Conservation (phyloP, 2,329 filamentous ascomycete species). For the Penicillium glabrum region DNA sequence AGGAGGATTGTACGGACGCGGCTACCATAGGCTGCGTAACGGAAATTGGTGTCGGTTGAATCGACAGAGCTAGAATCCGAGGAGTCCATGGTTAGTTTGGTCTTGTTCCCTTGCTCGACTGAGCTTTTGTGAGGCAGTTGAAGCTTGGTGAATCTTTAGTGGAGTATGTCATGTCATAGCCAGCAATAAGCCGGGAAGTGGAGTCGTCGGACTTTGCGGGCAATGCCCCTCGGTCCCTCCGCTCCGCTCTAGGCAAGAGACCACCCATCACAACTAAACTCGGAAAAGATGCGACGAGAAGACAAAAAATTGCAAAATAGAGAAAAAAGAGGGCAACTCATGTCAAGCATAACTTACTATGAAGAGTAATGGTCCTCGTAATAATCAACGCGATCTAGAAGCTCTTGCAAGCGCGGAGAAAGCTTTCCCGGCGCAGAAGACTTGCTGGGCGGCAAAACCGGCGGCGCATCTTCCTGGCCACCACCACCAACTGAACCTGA, state of each 20-base stretch:
- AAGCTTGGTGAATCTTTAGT: background rate
- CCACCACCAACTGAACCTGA: background rate
- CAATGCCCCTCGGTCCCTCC: background rate
- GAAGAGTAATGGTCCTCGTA: conserved; percentile 77
- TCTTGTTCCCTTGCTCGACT: background rate
- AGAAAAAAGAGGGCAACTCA: background rate
- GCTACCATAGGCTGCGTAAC: conserved; percentile 90
- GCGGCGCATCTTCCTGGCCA: background rate
- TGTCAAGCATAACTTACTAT: conserved; percentile 58
- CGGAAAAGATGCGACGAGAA: background rate
- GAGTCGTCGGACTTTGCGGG: background rate
- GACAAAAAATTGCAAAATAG: background rate
- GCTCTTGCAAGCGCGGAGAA: conserved; percentile 55
- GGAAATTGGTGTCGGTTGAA: conserved; percentile 78
- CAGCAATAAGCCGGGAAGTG: conserved; percentile 5
- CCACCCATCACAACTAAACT: background rate
- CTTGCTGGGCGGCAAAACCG: conserved; percentile 10
- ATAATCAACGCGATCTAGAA: conserved; percentile 64
- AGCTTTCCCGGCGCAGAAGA: conserved; percentile 53
- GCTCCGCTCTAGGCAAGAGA: background rate
- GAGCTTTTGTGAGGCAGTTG: background rate
- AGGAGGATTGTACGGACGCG: conserved; percentile 83
- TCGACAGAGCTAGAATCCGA: conserved; percentile 61
- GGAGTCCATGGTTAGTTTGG: conserved; percentile 15
- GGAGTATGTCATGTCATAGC: conserved; percentile 2